A percentile compares a stretch with the other conserved stretches of the same genome.
phyloP scores from a whole-genome alignment of 805 yeast species.

The Metschnikowia similis region DNA sequence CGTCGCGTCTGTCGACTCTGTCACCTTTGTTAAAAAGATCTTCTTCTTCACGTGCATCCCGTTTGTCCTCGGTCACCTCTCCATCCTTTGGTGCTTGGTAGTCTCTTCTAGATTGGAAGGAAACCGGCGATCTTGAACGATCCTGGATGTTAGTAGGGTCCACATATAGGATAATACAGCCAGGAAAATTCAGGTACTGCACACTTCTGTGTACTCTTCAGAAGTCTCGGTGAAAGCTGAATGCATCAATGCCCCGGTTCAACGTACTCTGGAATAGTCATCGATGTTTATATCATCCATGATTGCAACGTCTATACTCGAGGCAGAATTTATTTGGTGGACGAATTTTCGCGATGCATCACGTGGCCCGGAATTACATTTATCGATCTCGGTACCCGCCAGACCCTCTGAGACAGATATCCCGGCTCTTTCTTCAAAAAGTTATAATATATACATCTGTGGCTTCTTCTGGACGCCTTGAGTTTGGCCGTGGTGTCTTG shows the following conservation, averaged over 20 bases:
- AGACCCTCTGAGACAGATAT: too few relatives aligned
- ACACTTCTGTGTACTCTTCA: too few relatives aligned
- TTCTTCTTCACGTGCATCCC: slow-evolving; percentile 11
- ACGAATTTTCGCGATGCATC: slow-evolving; percentile 1
- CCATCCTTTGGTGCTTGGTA: slow-evolving; percentile 20
- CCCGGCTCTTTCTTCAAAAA: too few relatives aligned
- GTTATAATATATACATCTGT: too few relatives aligned
- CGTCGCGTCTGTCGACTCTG: slow-evolving; percentile 10
- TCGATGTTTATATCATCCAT: slow-evolving; percentile 66
- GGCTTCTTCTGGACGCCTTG: too few relatives aligned
- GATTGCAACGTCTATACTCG: slow-evolving; percentile 6
- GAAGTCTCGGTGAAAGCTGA: too few relatives aligned
- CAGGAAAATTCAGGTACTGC: background rate
- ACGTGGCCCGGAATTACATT: background rate
- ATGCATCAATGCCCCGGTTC: background rate
- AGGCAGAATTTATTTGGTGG: background rate
- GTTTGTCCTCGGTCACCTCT: slow-evolving; percentile 19
- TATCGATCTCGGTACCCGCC: background rate
- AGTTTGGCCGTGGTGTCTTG: too few relatives aligned
- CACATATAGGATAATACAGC: background rate
- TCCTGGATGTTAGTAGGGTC: slow-evolving; percentile 14
- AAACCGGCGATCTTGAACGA: slow-evolving; percentile 28
- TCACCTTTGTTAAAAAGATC: background rate
- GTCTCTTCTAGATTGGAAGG: slow-evolving; percentile 25
- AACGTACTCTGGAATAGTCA: slow-evolving; percentile 57